These are phyloP conservation scores for Zymoseptoria passerinii DNA, from an alignment of 2,329 filamentous ascomycete species.

Conservation along the genomic window DNA sequence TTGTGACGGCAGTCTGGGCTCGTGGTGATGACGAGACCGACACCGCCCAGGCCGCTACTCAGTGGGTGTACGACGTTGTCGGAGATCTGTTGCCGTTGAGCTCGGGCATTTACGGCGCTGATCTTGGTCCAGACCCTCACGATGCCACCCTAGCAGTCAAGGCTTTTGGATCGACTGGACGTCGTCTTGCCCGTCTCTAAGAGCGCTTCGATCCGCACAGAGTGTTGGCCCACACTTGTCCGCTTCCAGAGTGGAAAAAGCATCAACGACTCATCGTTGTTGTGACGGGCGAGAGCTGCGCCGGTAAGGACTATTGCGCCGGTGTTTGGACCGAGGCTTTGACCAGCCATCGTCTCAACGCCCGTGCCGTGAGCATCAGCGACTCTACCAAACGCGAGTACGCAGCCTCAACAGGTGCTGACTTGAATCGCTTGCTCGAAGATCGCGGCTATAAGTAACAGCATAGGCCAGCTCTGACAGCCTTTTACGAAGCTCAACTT, in stretches of 20 bases:
- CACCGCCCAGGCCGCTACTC: constrained; percentile 31
- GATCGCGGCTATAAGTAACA: constrained; percentile 56
- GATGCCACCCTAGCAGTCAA: constrained; percentile 43
- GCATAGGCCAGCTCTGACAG: constrained; percentile 46
- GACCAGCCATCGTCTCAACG: constrained; percentile 25
- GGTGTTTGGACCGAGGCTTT: constrained; percentile 40
- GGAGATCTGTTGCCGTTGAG: constrained; percentile 42
- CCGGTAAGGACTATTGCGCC: constrained; percentile 55
- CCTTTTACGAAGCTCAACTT: constrained; percentile 44
- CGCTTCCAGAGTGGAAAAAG: constrained; percentile 36
- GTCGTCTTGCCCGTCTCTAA: constrained; percentile 47
- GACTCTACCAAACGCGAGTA: constrained; percentile 51
- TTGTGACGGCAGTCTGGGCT: constrained; percentile 55
- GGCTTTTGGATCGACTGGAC: constrained; percentile 51
- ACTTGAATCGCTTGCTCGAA: constrained; percentile 41
- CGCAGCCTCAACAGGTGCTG: constrained; percentile 41
- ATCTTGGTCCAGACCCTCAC: constrained; percentile 55
- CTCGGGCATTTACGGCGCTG: constrained; percentile 49
- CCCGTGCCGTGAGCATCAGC: constrained; percentile 48
- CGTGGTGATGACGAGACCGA: constrained; percentile 44
- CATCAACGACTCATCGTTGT: constrained; percentile 47
- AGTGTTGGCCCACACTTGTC: constrained; percentile 42
- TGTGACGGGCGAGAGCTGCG: constrained; percentile 47
- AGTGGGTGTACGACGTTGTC: constrained; percentile 51
- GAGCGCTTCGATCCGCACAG: constrained; percentile 37